Evolutionary conservation across 306 rosid species (phyloP), one percentile per base, ranked within the genome.

Genomic region (Lathyrus tuberosus): DNA sequence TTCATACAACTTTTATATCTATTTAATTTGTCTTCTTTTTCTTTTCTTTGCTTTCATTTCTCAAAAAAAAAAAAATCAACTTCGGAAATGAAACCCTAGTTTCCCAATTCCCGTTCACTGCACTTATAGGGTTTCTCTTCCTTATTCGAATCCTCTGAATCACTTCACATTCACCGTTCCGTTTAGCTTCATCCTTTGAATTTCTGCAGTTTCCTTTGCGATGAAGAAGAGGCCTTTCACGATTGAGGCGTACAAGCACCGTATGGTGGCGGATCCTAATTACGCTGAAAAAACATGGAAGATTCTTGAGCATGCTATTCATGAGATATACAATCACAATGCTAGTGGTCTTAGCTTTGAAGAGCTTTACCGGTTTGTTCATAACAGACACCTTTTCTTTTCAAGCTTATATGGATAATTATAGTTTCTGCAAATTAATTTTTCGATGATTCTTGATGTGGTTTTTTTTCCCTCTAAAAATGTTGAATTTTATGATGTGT

Each of bases 201-300:
- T 67, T 76, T 2, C 13, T 31, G 62, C 26, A 49, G 20, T 30
- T 10, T 24, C 14, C 7, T 1, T 6, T 43, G 73, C 47, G 41
- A 83, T 84, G 85, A 84, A 68, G 81, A 84, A 81, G 81, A 69
- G 76, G 44, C 9, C 62, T 1, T 44, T 68, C n/a, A 79, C 68
- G 74, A 84, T 84, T 42, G 85, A 84, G 26, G 84, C 88, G 54
- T 81, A 62, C 43, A 84, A 22, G 84, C 85, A 84, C 67, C 79
- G 82, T 31, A 79, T 78, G 5, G 75, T 81, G 51, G 76, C 53
- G 62, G 85, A 84, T 81, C 85, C 85, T 15, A 84, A 81, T 59
- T 81, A 78, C 60, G 85, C 85, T 2, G 88, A 84, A 64, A 84
- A 84, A 58, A 84, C 84, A 1, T 84, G 85, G 88, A 72, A 75